Base-by-base conservation (phyloP, 306 rosid species). In the Begonia masoniana region DNA sequence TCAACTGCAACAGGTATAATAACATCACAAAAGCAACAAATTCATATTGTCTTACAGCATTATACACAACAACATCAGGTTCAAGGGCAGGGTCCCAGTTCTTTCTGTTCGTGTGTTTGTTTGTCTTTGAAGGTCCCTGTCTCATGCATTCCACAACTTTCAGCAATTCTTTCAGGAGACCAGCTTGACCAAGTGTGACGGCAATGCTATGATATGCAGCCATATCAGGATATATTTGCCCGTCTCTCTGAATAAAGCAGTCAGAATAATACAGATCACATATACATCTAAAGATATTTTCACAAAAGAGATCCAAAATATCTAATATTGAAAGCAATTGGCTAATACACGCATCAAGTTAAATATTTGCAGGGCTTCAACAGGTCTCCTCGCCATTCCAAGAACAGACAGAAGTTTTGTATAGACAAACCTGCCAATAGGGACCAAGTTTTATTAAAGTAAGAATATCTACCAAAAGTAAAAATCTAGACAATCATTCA, bases 141-240 rank as follows among this genome's bases (percentile, higher is more conserved):
- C 76, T 80, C 94, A 89, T 80, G 75, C 73, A 68, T 57, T 89
- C 97, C 23, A 89, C 62, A 50, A 78, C 60, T 49, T 72, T 75
- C 58, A 89, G 71, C 80, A 89, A 68, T 58, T 85, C 91, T 70
- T 73, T 80, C 77, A 85, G 63, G 56, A 53, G 82, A 75, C 95
- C 97, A 35, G 82, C 76, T 78, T 85, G 97, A 61, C 95, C 97
- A 61, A 89, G 94, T 21, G 97, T 80, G 60, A 89, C 95, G 36
- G 91, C 87, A 55, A 89, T 78, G 75, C 97, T 80, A 74, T 67
- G 97, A 71, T 85, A 89, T 54, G 91, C 95, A 60, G 95, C 95
- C 59, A 80, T 80, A 66, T 89, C 97, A 46, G 95, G 97, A 75
- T 85, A 89, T 63, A 76, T 53, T 58, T 73, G 71, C 67, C 50